These are phyloP conservation scores for Suhomyces bribrorum DNA, from an alignment of 1,139 yeast genomes.

Conservation along the genomic window DNA sequence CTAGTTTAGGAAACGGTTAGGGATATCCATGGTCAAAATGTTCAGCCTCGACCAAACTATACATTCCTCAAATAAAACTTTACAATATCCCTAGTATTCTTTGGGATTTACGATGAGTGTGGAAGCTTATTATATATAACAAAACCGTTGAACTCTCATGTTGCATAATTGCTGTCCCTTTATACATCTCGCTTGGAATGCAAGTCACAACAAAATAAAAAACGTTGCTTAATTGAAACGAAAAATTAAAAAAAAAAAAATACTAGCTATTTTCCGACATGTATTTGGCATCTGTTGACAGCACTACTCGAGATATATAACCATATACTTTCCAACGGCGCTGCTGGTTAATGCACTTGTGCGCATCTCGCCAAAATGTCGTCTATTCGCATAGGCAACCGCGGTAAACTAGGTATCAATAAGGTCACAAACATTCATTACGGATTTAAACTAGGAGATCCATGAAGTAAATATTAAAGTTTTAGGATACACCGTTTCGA, in stretches of 20 bases:
- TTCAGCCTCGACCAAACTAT: neutral
- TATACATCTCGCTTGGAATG: neutral
- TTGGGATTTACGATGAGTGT: too few relatives aligned
- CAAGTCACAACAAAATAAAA: neutral
- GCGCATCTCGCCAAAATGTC: neutral
- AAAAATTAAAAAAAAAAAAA: too few relatives aligned
- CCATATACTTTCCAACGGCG: neutral
- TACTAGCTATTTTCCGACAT: neutral
- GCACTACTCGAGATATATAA: neutral
- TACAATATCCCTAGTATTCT: too few relatives aligned
- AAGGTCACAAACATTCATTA: too few relatives aligned
- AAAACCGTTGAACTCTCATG: neutral
- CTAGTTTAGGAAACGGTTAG: neutral
- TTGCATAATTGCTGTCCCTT: neutral
- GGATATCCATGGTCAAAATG: neutral
- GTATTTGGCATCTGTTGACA: constrained; percentile 1
- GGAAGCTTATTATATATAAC: too few relatives aligned
- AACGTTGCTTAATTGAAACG: too few relatives aligned
- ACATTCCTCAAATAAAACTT: neutral
- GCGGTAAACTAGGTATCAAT: too few relatives aligned
- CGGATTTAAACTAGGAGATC: too few relatives aligned
- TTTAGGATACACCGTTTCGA: too few relatives aligned
- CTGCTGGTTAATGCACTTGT: neutral
- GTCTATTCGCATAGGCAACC: neutral
- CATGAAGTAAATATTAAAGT: too few relatives aligned